Evolutionary conservation across 345 rosid genomes (phyloP), one percentile per base, ranked within the genome.

Genomic region (Kandelia obovata): DNA sequence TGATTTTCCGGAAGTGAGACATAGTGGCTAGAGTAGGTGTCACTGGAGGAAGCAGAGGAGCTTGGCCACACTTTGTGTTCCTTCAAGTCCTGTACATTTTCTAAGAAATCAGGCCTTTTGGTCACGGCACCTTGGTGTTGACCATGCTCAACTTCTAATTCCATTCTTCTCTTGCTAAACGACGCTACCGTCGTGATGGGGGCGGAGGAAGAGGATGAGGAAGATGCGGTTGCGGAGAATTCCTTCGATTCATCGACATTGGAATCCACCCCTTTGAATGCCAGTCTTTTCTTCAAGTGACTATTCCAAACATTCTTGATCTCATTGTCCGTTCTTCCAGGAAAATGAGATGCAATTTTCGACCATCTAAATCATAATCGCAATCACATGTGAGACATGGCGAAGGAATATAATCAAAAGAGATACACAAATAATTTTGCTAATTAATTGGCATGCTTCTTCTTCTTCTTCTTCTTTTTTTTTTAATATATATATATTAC

Each of bases 231-330:
- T 0, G 72, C 9, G 1, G 79, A 72, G 17, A 65, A 75, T 51
- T 78, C 78, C 34, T 62, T 76, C 9, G 71, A 65, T 66, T 75
- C 77, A 55, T 75, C 79, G 7, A 47, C 43, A 6, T 58, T 7
- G n/a, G 7, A 55, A 11, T 65, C 67, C 20, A 25, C 57, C 7
- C 58, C 71, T 55, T 59, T 70, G 25, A 43, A 43, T 56, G 75
- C 46, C 30, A 81, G 21, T 65, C 78, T 84, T 77, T 84, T 89
- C 86, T 91, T 94, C 68, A 94, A 74, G 73, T 87, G 86, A 6
- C 92, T 94, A 65, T 94, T 88, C 96, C 96, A 91, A n/a, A 91
- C 88, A 66, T 94, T 94, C 75, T 94, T 94, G 25, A 94, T 91
- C 81, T 94, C 98, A 69, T 94, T 91, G 53, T 94, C 98, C 21